Evolutionary conservation across 805 yeast species (phyloP).

Genomic region (Yamadazyma kitorensis): DNA sequence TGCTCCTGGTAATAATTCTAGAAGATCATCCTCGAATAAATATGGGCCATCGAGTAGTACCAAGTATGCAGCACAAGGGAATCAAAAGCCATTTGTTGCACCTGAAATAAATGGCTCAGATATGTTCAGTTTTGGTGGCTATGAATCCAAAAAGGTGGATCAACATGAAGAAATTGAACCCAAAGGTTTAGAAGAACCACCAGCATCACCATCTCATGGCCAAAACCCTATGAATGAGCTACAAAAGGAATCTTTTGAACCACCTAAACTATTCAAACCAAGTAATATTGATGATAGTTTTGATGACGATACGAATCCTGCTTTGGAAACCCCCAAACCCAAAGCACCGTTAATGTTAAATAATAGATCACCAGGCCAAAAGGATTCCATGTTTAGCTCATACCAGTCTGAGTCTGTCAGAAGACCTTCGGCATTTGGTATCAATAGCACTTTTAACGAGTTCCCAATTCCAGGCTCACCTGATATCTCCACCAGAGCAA

Average conservation of each 20-base stretch:
- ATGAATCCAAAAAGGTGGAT: background rate
- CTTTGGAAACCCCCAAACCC: conserved; percentile 11
- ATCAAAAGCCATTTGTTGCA: conserved; percentile 3
- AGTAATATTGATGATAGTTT: conserved; percentile 33
- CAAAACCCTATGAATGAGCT: background rate
- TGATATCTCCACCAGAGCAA: conserved; percentile 43
- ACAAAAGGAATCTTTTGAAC: conserved; percentile 1
- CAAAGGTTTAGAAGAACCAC: conserved; percentile 1
- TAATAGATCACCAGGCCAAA: conserved; percentile 3
- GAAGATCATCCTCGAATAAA: conserved; percentile 18
- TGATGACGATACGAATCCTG: conserved; percentile 17
- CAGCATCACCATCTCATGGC: background rate
- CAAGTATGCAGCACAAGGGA: conserved; percentile 5
- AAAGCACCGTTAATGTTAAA: conserved; percentile 5
- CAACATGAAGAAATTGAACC: background rate
- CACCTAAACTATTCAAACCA: conserved; percentile 7
- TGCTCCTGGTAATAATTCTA: conserved; percentile 27
- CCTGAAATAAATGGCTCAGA: conserved; percentile 9
- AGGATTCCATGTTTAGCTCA: conserved; percentile 24
- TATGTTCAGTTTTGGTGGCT: conserved; percentile 15
- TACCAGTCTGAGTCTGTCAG: conserved; percentile 13
- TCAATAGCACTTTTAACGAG: conserved; percentile 30
- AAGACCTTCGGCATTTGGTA: conserved; percentile 14
- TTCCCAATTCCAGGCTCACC: conserved; percentile 47
- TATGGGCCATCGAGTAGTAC: conserved; percentile 24